phyloP scores from a whole-genome alignment of 1,284 basidiomycete species.

The Lentinus polychrous region DNA sequence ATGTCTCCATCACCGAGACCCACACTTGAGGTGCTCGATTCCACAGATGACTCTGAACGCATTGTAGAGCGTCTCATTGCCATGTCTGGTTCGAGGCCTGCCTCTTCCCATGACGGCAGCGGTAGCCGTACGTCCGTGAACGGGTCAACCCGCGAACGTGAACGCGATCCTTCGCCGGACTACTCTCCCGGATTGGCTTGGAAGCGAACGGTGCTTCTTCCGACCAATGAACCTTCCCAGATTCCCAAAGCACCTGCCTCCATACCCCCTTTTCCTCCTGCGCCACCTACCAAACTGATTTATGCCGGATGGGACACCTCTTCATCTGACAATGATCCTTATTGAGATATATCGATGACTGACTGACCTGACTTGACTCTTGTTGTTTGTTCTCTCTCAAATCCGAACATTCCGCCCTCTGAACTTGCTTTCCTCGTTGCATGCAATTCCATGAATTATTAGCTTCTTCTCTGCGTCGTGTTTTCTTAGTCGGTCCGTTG shows the following conservation, averaged over 20 bases:
- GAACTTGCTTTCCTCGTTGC: no score
- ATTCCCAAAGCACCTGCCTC: conserved; percentile 24
- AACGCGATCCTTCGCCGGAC: conserved; percentile 9
- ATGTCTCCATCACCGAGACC: not conserved
- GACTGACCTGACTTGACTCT: no score
- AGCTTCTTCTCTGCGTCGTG: no score
- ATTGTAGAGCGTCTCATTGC: conserved; percentile 23
- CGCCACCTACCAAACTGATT: conserved; percentile 7
- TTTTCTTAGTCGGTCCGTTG: no score
- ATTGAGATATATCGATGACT: not conserved
- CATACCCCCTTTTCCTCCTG: not conserved
- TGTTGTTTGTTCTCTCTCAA: no score
- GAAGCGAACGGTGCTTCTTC: conserved; percentile 32
- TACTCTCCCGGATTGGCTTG: conserved; percentile 30
- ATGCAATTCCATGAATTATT: no score
- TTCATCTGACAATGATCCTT: conserved; percentile 11
- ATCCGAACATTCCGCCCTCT: no score
- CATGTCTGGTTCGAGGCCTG: conserved; percentile 10
- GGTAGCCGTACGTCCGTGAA: conserved; percentile 11
- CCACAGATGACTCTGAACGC: conserved; percentile 22
- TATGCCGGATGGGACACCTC: conserved; percentile 10
- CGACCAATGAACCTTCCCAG: conserved; percentile 27
- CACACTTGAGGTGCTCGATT: conserved; percentile 12
- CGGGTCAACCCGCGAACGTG: conserved; percentile 3
- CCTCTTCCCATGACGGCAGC: conserved; percentile 8